Conservation (phyloP, 2,329 filamentous ascomycete genomes). For the Neurospora sp. region DNA sequence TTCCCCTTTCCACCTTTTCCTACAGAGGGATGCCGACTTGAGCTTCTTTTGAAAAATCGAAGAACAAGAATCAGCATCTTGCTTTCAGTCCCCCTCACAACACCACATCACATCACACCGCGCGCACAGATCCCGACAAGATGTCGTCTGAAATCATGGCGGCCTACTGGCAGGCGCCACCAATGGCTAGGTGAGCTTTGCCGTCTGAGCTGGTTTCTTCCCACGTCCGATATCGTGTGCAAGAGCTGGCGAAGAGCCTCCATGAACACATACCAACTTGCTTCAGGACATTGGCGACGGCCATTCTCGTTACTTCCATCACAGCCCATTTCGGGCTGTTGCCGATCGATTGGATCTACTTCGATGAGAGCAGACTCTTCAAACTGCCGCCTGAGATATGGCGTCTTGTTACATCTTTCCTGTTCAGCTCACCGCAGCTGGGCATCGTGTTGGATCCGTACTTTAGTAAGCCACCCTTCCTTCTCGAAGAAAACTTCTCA, state of each 20-base stretch:
- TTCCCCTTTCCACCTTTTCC: conserved; percentile 6
- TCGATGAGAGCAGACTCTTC: conserved; percentile 42
- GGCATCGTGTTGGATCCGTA: conserved; percentile 63
- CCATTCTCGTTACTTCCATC: conserved; percentile 52
- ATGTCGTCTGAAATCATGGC: conserved; percentile 28
- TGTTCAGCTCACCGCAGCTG: conserved; percentile 30
- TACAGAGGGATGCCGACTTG: conserved; percentile 10
- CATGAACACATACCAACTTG: neutral
- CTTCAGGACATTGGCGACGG: conserved; percentile 55
- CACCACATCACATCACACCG: conserved; percentile 2
- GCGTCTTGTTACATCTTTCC: conserved; percentile 32
- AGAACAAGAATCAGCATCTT: conserved; percentile 4
- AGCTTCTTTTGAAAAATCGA: conserved; percentile 12
- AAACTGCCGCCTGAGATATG: conserved; percentile 40
- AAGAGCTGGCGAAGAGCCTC: neutral
- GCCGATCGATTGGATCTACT: conserved; percentile 40
- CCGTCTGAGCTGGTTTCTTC: neutral
- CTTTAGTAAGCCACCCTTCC: conserved; percentile 40
- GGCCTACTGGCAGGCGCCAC: conserved; percentile 31
- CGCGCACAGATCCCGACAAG: neutral
- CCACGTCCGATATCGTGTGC: neutral
- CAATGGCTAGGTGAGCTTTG: conserved; percentile 30
- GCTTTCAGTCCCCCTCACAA: conserved; percentile 1
- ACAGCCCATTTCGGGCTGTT: conserved; percentile 49
- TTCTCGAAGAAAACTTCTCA: conserved; percentile 6